Conservation (phyloP, 495 filamentous ascomycete genomes). For the Penicillium cataractarum region DNA sequence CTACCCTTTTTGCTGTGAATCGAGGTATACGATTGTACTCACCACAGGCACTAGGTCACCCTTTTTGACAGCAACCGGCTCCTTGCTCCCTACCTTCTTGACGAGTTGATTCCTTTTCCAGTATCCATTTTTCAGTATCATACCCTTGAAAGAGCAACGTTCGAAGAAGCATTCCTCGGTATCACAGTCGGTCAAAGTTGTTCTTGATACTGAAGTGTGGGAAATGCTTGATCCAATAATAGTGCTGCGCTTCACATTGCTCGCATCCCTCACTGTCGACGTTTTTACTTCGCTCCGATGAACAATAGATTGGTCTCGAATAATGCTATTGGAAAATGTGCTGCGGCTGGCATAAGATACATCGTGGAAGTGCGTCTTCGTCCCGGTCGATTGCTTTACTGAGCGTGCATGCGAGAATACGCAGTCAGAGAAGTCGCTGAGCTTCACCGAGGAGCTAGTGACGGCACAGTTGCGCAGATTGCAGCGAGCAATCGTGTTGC, state of each 20-base stretch:
- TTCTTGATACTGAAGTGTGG: constrained; percentile 21
- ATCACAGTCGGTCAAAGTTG: constrained; percentile 34
- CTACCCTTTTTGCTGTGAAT: not conserved
- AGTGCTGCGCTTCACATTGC: constrained; percentile 18
- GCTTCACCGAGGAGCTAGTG: constrained; percentile 17
- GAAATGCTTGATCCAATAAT: constrained; percentile 21
- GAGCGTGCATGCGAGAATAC: constrained; percentile 20
- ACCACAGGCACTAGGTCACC: constrained; percentile 11
- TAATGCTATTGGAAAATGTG: constrained; percentile 25
- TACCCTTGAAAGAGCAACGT: constrained; percentile 31
- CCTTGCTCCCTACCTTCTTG: constrained; percentile 27
- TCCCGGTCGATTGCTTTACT: constrained; percentile 14
- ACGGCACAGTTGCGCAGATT: constrained; percentile 26
- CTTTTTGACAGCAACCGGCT: constrained; percentile 22
- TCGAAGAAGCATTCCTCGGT: constrained; percentile 35
- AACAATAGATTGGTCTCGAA: constrained; percentile 21
- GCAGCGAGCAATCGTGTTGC: constrained; percentile 27
- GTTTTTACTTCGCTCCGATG: constrained; percentile 17
- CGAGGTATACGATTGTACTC: not conserved
- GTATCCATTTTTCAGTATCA: constrained; percentile 39
- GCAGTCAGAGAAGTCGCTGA: constrained; percentile 23
- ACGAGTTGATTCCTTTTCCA: constrained; percentile 41
- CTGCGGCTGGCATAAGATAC: constrained; percentile 24
- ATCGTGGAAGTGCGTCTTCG: constrained; percentile 19
- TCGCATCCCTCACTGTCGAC: constrained; percentile 25